Base-by-base conservation (phyloP, 1,139 yeast genomes). In the Saccharomyces hybrid region DNA sequence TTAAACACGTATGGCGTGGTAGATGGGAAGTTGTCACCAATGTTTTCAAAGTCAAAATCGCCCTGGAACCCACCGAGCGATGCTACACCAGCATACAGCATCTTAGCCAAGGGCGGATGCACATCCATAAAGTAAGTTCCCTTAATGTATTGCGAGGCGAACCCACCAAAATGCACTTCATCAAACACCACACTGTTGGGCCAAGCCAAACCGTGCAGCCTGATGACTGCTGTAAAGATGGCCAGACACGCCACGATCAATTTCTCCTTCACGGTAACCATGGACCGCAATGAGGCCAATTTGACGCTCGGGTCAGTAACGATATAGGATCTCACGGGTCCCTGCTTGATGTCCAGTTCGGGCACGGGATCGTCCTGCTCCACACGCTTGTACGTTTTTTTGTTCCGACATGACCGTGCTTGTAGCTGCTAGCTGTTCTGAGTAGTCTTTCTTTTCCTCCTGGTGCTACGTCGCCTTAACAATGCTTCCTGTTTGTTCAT, bases 181-280 rank as follows among this genome's bases (percentile, higher is more conserved):
- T 93, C 99, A 69, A 93, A 93, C 34, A 93, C 97, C 50, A 93
- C 96, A 47, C 88, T 80, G 59, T 81, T 72, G 16, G 99, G 99
- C 57, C 75, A 70, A 50, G 81, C 77, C 51, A 93, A 70, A 57
- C 79, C 78, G 65, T 79, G 76, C 54, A 86, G 73, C 61, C 98
- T 81, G 52, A 88, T 78, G 50, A 72, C 65, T 8, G 76, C 60
- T 0, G 95, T 80, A 42, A 83, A 68, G 1, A 80, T 61, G n/a
- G 83, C 67, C 53, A 93, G 76, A 2, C 72, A 64, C 1, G 74
- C 75, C 19, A 93, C 66, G 47, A 76, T 59, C 2, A 73, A 11
- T 54, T 71, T 72, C 61, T 81, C 84, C 49, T 67, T 59, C 3
- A 50, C 11, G 0, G 74, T 54, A 11, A 60, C 59, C 7, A 71